phyloP scores from a whole-genome alignment of 2,329 filamentous ascomycete genomes.

The Domatiomyces globalis region DNA sequence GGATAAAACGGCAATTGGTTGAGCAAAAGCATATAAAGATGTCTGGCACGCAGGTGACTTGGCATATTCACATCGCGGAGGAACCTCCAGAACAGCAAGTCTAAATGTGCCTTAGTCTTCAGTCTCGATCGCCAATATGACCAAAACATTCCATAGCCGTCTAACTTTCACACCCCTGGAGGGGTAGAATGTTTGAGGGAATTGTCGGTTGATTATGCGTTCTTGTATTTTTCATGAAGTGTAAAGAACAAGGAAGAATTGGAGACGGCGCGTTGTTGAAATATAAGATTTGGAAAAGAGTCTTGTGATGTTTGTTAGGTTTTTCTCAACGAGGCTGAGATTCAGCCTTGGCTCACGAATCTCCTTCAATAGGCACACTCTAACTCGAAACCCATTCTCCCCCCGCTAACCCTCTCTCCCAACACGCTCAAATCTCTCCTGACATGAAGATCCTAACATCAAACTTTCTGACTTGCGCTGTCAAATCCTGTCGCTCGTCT shows the following conservation, averaged over 20 bases:
- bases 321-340: background rate
- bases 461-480: constrained; percentile 92
- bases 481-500: constrained; percentile 81
- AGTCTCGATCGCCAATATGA: constrained; percentile 11
- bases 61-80: background rate
- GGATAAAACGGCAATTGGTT: background rate
- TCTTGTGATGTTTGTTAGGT: background rate
- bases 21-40: constrained; percentile 1
- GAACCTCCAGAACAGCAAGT: constrained; percentile 5
- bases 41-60: constrained; percentile 11
- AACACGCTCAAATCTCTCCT: background rate
- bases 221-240: constrained; percentile 6
- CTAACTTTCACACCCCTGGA: background rate
- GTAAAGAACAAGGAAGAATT: constrained; percentile 4
- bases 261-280: background rate
- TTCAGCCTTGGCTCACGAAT: background rate
- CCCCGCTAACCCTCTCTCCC: too few relatives aligned
- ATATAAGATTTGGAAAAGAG: background rate
- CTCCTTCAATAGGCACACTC: background rate
- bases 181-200: background rate
- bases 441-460: constrained; percentile 88
- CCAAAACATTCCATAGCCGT: constrained; percentile 4
- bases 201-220: constrained; percentile 12
- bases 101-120: background rate
- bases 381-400: background rate